These are phyloP conservation scores for Biscogniauxia mediterranea DNA, from an alignment of 2,329 filamentous ascomycete genomes.

Conservation along the genomic window DNA sequence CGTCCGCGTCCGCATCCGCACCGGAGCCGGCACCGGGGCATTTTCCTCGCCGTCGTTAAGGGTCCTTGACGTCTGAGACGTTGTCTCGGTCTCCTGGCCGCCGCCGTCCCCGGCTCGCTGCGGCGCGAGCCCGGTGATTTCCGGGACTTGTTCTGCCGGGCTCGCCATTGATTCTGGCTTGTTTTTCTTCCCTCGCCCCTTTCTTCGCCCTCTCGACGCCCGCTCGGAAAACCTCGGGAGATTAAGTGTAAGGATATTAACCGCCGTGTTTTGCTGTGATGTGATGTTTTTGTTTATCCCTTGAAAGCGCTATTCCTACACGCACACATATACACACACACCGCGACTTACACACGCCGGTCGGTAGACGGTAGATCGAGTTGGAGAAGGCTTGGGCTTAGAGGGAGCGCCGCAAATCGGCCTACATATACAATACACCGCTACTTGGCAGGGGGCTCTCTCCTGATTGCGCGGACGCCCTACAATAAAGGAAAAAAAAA, in stretches of 20 bases:
- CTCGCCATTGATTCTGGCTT: slow-evolving; percentile 7
- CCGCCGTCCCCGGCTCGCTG: slow-evolving; percentile 1
- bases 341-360: too few species aligned
- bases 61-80: slow-evolving; percentile 10
- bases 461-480: not conserved
- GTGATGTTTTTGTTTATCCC: too few species aligned
- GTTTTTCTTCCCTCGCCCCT: not conserved
- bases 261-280: too few species aligned
- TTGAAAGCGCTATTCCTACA: too few species aligned
- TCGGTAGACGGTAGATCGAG: too few species aligned
- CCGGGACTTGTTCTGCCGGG: slow-evolving; percentile 6
- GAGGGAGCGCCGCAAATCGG: too few species aligned
- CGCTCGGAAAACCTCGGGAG: not conserved
- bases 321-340: too few species aligned
- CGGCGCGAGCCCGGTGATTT: slow-evolving; percentile 13
- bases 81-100: slow-evolving; percentile 3
- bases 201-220: not conserved
- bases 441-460: not conserved
- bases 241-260: too few species aligned
- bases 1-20: too few species aligned
- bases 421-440: too few species aligned
- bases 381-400: too few species aligned
- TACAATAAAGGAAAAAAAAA: not conserved
- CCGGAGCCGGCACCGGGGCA: not conserved
- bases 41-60: not conserved